phyloP scores from a whole-genome alignment of 495 filamentous ascomycete species.

The Penicillium pulvis region DNA sequence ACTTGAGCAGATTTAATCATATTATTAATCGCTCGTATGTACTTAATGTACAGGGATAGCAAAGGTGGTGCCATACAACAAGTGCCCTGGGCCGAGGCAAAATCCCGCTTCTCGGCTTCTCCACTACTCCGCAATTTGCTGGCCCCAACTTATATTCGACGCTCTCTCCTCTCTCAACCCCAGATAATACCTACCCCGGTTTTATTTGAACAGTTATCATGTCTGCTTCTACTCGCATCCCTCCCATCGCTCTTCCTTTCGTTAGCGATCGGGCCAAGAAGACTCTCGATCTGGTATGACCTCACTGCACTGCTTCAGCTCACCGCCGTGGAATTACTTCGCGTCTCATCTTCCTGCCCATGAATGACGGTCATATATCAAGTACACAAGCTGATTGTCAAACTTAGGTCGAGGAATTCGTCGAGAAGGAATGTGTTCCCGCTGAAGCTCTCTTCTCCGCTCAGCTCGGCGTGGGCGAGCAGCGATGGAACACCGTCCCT shows the following conservation, averaged over 20 bases:
- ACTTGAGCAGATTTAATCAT: too few species aligned
- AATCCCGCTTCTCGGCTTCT: constrained; percentile 31
- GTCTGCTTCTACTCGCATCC: constrained; percentile 64
- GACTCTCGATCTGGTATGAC: constrained; percentile 63
- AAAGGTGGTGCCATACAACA: constrained; percentile 4
- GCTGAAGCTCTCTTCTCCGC: constrained; percentile 77
- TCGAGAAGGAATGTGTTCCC: constrained; percentile 93
- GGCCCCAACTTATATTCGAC: constrained; percentile 26
- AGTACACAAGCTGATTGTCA: not conserved
- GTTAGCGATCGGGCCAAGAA: constrained; percentile 83
- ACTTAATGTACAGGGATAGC: not conserved
- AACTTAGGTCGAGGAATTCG: constrained; percentile 82
- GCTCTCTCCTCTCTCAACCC: constrained; percentile 10
- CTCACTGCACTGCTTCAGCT: not conserved
- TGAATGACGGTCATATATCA: not conserved
- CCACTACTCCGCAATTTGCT: constrained; percentile 33
- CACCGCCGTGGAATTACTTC: not conserved
- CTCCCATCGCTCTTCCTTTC: constrained; percentile 62
- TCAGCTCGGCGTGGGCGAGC: constrained; percentile 73
- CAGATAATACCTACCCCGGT: not conserved
- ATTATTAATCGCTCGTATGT: too few species aligned
- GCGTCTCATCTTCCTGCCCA: not conserved
- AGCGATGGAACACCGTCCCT: constrained; percentile 78
- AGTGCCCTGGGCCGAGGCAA: constrained; percentile 30
- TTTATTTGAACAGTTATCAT: constrained; percentile 38